Evolutionary conservation across 441 rosid species (phyloP).

Genomic region (Gossypium aridum): DNA sequence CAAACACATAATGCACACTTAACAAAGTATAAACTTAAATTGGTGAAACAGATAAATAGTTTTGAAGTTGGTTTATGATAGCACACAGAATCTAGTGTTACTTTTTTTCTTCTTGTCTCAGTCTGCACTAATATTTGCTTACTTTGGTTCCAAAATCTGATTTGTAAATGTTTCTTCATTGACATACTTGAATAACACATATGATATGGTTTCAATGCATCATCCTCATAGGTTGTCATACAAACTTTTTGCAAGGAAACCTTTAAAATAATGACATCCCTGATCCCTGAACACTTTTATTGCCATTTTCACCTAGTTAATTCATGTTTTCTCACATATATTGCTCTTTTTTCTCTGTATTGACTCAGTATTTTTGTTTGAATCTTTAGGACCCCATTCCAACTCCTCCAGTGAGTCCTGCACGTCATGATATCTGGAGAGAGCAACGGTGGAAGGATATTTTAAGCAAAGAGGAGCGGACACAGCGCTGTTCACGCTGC

Average conservation of each 20-base stretch:
- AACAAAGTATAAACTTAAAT: slow-evolving; percentile 3
- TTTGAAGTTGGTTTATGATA: slow-evolving; percentile 1
- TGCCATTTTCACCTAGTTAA: slow-evolving; percentile 1
- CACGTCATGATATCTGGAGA: not conserved
- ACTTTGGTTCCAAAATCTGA: not conserved
- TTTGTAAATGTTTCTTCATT: not conserved
- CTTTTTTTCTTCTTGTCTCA: not conserved
- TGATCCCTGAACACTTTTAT: not conserved
- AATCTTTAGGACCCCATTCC: not conserved
- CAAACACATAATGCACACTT: not conserved
- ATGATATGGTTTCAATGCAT: slow-evolving; percentile 6
- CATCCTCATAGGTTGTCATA: not conserved
- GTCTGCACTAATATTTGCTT: not conserved
- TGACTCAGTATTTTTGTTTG: not conserved
- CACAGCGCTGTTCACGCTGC: slow-evolving; percentile 1
- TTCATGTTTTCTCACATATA: not conserved
- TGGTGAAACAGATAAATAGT: not conserved
- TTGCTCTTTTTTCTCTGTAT: not conserved
- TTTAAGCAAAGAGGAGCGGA: slow-evolving; percentile 3
- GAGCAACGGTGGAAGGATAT: slow-evolving; percentile 6
- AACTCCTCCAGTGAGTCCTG: not conserved
- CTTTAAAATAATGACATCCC: not conserved
- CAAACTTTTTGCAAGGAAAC: not conserved
- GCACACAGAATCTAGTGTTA: not conserved
- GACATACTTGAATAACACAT: not conserved